Base-by-base conservation (phyloP, 2,329 filamentous ascomycete genomes). In the Epichloe hybrida region DNA sequence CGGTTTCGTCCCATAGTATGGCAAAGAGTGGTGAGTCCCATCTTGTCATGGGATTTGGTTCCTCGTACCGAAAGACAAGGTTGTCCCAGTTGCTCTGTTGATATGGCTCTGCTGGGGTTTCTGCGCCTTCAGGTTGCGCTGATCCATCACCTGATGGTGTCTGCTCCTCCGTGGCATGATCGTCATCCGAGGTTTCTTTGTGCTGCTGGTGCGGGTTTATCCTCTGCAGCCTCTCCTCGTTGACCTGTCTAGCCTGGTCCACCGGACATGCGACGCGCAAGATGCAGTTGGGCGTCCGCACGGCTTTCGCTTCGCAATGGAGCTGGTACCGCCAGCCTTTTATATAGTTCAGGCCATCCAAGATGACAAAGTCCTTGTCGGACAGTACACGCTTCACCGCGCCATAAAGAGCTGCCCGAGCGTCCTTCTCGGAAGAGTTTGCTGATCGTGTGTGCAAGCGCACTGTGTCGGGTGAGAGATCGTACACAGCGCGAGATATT, bases 301-400 rank as follows among this genome's bases (percentile, higher is more conserved):
- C 70, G 46, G 87, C 87, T 67, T 93, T 93, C 38, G 87, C 81
- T 67, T 93, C 87, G 69, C 87, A 91, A 65, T 84, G 84, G 21
- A 94, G 72, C 71, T 94, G 87, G 64, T 94, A 94, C 46, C 88
- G 76, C 79, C 86, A 93, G 38, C 87, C 88, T 66, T 93, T 93
- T 69, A 94, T 94, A 68, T 93, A 94, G 67, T 93, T 93, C 53
- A 87, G 70, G 1, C 83, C 81, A 63, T 94, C 87, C 15, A 88
- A 78, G 45, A 94, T 79, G 49, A 93, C 85, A 52, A 94, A 81
- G 61, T 88, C 84, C 59, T 80, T 80, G 51, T 81, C 77, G 53
- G 77, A 81, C 34, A 94, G 73, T 46, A 82, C 76, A 42, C 87
- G 76, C 72, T 91, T 91, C 44, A 91, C 83, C 53, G 87, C 86